Percentiles rank a stretch among this genome's conserved stretches.
Evolutionary conservation across 2,329 filamentous ascomycete species (phyloP).

Genomic region (Aspergillus bombycis): DNA sequence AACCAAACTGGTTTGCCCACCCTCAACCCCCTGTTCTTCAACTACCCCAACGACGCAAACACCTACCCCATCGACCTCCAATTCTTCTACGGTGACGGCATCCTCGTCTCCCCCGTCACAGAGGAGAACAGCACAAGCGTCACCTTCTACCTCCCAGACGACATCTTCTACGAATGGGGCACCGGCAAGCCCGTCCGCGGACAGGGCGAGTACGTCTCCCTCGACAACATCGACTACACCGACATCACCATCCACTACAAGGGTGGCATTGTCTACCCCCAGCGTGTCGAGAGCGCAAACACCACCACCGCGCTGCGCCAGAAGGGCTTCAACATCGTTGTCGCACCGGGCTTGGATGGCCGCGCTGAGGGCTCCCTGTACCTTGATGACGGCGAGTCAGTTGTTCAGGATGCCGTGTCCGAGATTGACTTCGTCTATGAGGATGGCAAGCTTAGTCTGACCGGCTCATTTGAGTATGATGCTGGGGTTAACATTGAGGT

Average conservation of each 20-base stretch:
- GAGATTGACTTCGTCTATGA: neutral
- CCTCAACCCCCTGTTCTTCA: neutral
- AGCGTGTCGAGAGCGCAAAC: neutral
- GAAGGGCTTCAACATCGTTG: neutral
- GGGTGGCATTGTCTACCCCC: neutral
- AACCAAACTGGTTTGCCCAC: neutral
- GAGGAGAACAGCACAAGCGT: conserved; percentile 10
- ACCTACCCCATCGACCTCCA: neutral
- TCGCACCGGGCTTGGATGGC: neutral
- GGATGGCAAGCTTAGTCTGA: neutral
- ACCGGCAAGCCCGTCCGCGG: conserved; percentile 8
- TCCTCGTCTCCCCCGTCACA: conserved; percentile 1
- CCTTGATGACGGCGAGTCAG: neutral
- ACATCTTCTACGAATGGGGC: conserved; percentile 12
- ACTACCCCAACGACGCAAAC: neutral
- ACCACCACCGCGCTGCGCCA: neutral
- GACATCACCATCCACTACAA: neutral
- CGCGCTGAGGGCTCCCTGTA: neutral
- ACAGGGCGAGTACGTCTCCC: conserved; percentile 4
- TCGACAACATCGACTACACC: neutral
- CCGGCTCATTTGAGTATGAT: neutral
- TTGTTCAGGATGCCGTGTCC: neutral
- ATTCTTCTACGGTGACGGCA: neutral
- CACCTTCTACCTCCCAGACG: conserved; percentile 7
- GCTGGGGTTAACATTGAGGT: neutral